Evolutionary conservation across 2,329 filamentous ascomycete species (phyloP).

Genomic region (Talaromyces sp.): DNA sequence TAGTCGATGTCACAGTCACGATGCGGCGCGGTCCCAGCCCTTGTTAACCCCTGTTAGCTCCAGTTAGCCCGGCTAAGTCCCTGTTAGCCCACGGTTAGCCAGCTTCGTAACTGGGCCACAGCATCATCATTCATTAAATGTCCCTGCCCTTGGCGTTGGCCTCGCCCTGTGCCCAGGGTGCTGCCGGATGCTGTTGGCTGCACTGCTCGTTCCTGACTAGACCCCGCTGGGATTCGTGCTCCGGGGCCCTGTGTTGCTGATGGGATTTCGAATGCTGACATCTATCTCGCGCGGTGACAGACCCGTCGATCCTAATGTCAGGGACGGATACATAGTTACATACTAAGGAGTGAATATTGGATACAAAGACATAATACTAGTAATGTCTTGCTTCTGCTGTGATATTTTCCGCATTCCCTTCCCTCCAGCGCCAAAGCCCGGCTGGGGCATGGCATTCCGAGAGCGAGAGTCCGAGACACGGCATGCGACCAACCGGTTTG

Average conservation of each 20-base stretch:
- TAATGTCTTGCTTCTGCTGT: background rate
- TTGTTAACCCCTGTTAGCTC: background rate
- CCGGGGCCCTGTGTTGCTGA: background rate
- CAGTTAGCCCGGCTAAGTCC: too few relatives aligned
- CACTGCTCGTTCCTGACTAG: background rate
- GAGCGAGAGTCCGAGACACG: background rate
- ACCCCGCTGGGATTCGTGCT: background rate
- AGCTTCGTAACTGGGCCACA: background rate
- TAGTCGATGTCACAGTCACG: background rate
- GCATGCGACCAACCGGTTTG: background rate
- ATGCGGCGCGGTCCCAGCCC: background rate
- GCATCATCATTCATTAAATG: background rate
- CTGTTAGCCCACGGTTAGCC: too few relatives aligned
- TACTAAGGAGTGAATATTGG: too few relatives aligned
- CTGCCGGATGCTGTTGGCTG: background rate
- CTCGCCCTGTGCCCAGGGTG: background rate
- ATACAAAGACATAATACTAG: too few relatives aligned
- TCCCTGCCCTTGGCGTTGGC: background rate
- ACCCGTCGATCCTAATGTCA: background rate
- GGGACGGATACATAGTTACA: too few relatives aligned
- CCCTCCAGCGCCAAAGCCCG: background rate
- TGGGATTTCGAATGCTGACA: background rate
- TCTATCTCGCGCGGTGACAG: background rate
- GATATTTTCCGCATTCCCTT: background rate
- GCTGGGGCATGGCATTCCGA: background rate